Evolutionary conservation across 139 green algal genomes (phyloP), one percentile per base, ranked within the genome.

Genomic region (Asterochloris erici): DNA sequence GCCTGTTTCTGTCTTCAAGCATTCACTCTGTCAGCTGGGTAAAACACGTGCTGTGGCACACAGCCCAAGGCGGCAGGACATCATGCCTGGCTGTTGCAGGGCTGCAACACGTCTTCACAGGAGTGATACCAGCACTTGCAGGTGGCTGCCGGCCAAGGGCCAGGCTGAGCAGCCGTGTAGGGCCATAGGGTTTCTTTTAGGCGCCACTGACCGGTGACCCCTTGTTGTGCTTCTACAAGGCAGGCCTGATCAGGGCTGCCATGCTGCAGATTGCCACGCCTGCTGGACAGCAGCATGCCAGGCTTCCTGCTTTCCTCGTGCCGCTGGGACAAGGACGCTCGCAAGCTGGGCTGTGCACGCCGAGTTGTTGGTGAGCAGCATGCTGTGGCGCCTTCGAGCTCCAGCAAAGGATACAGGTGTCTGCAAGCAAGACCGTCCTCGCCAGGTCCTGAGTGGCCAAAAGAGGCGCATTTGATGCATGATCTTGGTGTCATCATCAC

Each of bases 301-400:
- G 84, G 81, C 23, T 88, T 85, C 77, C 77, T 47, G 24, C 29
- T 88, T 0, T 62, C 71, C 15, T 66, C 82, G 26, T 85, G 80
- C 75, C 82, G 81, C 14, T 88, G 82, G 62, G 82, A 84, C 68
- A 75, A 79, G 19, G 81, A 88, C 60, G 26, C 80, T n/a, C 78
- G 63, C 76, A 88, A 88, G 78, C 47, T 81, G 16, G 81, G 81
- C 17, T 85, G 80, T 68, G 86, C 82, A 16, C 77, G 86, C 14
- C 54, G 79, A 13, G 79, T 82, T 29, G 62, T 82, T 74, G 78
- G 78, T 82, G 10, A 62, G 27, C 27, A 64, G 14, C 47, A 21
- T 28, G 14, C 27, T 68, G 9, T 12, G 10, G 15, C 27, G 47
- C 10, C 23, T 14, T 23, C 16, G 16, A 0, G 26, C 12, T 14